phyloP scores from a whole-genome alignment of 352 stramenopile species.

The Plasmopara muralis region DNA sequence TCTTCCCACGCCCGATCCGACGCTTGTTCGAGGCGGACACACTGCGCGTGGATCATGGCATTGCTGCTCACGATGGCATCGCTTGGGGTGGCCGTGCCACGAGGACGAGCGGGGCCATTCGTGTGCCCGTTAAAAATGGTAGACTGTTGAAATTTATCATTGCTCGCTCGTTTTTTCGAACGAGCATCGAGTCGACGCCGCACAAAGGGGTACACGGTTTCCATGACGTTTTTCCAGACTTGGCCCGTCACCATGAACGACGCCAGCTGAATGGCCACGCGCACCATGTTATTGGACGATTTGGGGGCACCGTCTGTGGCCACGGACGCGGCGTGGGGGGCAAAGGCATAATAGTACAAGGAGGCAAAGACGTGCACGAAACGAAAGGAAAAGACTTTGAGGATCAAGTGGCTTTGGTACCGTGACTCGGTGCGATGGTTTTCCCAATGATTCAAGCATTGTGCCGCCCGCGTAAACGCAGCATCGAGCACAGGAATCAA shows the following conservation, averaged over 20 bases:
- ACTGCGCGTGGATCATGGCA: conserved; percentile 70
- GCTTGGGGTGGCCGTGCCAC: conserved; percentile 12
- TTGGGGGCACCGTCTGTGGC: too few species aligned
- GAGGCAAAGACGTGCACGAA: conserved; percentile 96
- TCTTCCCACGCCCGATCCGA: conserved; percentile 87
- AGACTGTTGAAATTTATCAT: conserved; percentile 55
- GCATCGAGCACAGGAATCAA: conserved; percentile 75
- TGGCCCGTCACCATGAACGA: conserved; percentile 92
- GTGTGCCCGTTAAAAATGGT: conserved; percentile 43
- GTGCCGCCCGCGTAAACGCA: conserved; percentile 82
- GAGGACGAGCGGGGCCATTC: conserved; percentile 5
- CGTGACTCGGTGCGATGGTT: conserved; percentile 85
- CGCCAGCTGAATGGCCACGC: conserved; percentile 88
- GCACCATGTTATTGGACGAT: conserved; percentile 60
- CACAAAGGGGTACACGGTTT: conserved; percentile 80
- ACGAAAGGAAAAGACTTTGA: conserved; percentile 98
- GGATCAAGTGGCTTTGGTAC: conserved; percentile 91
- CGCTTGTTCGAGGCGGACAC: conserved; percentile 70
- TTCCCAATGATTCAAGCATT: conserved; percentile 90
- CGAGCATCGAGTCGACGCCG: conserved; percentile 35
- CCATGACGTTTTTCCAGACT: conserved; percentile 91
- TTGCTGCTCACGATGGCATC: conserved; percentile 30
- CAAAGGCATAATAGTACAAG: conserved; percentile 95
- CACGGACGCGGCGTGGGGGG: conserved; percentile 13
- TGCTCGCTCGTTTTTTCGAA: conserved; percentile 52